phyloP scores from a whole-genome alignment of 306 rosid genomes.

The Quercus berberidifolia region DNA sequence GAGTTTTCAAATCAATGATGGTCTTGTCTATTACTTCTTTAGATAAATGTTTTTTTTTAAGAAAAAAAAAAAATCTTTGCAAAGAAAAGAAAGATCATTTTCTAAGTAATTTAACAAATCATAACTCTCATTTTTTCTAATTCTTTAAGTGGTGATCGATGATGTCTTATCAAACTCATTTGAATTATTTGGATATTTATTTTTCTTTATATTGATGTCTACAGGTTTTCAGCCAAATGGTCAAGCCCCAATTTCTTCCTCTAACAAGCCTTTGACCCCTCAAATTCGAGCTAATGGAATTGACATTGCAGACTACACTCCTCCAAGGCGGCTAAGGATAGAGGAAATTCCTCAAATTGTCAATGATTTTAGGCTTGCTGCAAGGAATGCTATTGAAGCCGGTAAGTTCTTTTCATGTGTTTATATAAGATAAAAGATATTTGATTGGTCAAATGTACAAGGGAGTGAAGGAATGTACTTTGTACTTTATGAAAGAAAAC shows the following conservation, averaged over 20 bases:
- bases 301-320: slow-evolving; percentile 31
- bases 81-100: too few relatives aligned
- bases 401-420: slow-evolving; percentile 22
- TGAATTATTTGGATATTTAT: background rate
- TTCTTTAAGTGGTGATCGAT: background rate
- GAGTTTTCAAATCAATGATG: too few relatives aligned
- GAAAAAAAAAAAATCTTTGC: too few relatives aligned
- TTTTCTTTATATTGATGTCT: background rate
- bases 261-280: slow-evolving; percentile 49
- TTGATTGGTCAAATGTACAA: background rate
- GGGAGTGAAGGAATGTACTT: too few relatives aligned
- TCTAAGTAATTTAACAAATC: too few relatives aligned
- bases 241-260: slow-evolving; percentile 51
- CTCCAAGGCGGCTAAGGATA: slow-evolving; percentile 47
- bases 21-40: too few relatives aligned
- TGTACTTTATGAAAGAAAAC: background rate
- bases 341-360: slow-evolving; percentile 51
- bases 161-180: background rate
- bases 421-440: background rate
- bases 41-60: too few relatives aligned
- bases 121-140: too few relatives aligned
- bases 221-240: slow-evolving; percentile 55
- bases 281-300: slow-evolving; percentile 16
- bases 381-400: slow-evolving; percentile 59
- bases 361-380: slow-evolving; percentile 49